Evolutionary conservation across 148 eudicot genomes (phyloP), one percentile per base, ranked within the genome.

Genomic region (Salicornia ramosissima): DNA sequence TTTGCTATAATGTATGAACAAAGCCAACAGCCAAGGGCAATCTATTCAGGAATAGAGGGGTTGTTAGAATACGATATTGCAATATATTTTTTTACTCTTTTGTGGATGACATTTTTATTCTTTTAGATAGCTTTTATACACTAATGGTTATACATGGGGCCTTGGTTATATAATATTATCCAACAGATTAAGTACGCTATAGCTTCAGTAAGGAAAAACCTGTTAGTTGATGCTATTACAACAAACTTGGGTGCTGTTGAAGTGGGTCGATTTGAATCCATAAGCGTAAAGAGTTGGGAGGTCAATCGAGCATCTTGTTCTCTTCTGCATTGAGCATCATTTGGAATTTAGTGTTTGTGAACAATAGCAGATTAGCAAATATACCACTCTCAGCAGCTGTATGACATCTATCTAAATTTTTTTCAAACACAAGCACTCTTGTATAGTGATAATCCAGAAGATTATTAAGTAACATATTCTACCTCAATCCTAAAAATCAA

Each of bases 191-290:
- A 50, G 51, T 7, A 25, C 19, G 49, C 54, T 15, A 15, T 36
- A 26, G 49, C 54, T 15, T 10, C 29, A 26, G 57, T 39, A 65
- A 39, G 21, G 63, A 51, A 51, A 14, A 71, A 94, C 98, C 98
- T 94, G 79, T 94, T 88, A 72, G 98, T 94, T 77, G 98, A 90
- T 79, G 96, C 98, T 54, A 94, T 92, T 69, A 94, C 98, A 59
- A 88, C 96, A 78, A 87, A 87, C 76, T 83, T 80, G 16, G 86
- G 84, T 47, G 52, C 72, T 65, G 80, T 64, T 30, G 86, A 78
- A 64, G 84, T 76, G 22, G 84, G 84, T 66, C 54, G 80, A 71
- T 78, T 86, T 53, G 91, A 80, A 75, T 94, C 98, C 98, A 94
- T 94, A 52, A 94, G 83, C 63, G 84, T 80, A 81, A 80, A 80